Evolutionary conservation across 352 stramenopile species (phyloP).

Genomic region (Globisporangium spinosum): DNA sequence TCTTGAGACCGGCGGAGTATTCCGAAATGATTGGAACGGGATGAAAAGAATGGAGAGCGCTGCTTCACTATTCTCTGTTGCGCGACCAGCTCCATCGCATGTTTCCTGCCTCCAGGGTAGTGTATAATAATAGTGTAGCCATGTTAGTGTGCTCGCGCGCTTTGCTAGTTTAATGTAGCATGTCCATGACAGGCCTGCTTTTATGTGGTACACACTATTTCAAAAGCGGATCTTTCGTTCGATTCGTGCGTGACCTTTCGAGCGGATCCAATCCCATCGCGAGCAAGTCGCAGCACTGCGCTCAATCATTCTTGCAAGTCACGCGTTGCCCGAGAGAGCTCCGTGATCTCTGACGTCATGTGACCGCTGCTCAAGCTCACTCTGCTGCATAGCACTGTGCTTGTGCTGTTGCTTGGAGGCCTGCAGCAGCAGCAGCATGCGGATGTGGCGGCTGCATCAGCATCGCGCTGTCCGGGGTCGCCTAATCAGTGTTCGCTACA

Average conservation of each 20-base stretch:
- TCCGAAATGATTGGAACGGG: neutral
- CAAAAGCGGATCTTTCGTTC: neutral
- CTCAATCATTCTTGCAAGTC: neutral
- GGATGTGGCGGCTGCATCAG: conserved; percentile 21
- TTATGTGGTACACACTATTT: neutral
- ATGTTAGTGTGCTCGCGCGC: neutral
- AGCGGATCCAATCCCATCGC: neutral
- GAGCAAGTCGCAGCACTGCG: neutral
- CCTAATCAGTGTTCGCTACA: conserved; percentile 72
- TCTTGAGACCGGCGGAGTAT: neutral
- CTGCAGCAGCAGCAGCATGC: neutral
- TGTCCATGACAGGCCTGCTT: neutral
- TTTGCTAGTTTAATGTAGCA: neutral
- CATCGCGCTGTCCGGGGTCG: conserved; percentile 44
- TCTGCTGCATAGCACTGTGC: conserved; percentile 1
- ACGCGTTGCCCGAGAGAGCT: neutral
- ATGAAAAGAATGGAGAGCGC: too few relatives aligned
- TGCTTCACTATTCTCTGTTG: neutral
- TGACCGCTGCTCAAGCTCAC: neutral
- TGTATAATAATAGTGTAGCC: neutral
- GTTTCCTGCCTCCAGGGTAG: neutral
- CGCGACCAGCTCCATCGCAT: neutral
- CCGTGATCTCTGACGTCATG: neutral
- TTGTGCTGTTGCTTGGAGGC: conserved; percentile 11
- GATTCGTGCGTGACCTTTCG: conserved; percentile 3